Conservation (phyloP, 768 basidiomycete genomes). For the Agrocybe chaxingu region DNA sequence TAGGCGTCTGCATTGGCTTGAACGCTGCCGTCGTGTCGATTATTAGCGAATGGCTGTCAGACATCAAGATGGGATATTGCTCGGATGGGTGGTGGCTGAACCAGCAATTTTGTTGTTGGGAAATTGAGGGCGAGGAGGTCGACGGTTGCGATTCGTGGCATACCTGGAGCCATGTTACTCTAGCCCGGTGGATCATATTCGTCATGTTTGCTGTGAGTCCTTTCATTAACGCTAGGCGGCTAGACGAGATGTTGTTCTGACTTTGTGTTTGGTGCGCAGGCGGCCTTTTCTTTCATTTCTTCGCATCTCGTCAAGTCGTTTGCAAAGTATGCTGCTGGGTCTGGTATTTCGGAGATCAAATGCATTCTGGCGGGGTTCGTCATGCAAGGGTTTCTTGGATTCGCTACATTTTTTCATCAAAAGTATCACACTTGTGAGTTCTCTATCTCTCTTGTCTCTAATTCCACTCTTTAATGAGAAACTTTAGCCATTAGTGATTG, state of each 20-base stretch:
- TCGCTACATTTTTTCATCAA: constrained; percentile 89
- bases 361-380: constrained; percentile 96
- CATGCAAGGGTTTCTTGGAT: constrained; percentile 93
- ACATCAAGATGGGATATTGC: constrained; percentile 97
- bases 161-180: constrained; percentile 74
- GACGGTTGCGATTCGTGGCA: constrained; percentile 91
- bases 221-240: not conserved
- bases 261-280: constrained; percentile 40
- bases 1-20: constrained; percentile 87
- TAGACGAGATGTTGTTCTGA: too few species aligned
- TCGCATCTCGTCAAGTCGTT: constrained; percentile 85
- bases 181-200: constrained; percentile 82
- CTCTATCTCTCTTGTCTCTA: not conserved
- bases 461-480: not conserved
- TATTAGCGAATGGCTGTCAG: constrained; percentile 94
- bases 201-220: constrained; percentile 81
- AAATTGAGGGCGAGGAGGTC: constrained; percentile 77
- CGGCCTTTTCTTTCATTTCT: constrained; percentile 78
- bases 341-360: constrained; percentile 98
- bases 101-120: constrained; percentile 98
- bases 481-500: constrained; percentile 88
- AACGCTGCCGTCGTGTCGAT: constrained; percentile 97
- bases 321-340: constrained; percentile 95
- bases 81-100: constrained; percentile 98
- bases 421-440: constrained; percentile 83